Evolutionary conservation across 108 stramenopile genomes (phyloP).

Genomic region (Pseudonitzschia delicatissima): DNA sequence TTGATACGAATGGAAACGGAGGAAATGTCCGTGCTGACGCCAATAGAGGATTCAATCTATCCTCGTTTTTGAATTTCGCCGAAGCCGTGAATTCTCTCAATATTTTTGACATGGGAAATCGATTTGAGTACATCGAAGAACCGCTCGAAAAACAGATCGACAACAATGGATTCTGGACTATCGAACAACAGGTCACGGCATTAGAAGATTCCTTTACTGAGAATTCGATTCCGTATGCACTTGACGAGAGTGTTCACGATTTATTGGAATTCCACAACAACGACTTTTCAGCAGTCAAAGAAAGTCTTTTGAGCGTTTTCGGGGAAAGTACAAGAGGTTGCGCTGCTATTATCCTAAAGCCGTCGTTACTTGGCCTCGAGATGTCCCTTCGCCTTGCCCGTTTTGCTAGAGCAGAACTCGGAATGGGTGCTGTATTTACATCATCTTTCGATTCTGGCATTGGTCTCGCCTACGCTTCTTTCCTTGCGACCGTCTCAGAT

Average conservation of each 20-base stretch:
- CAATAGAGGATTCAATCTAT: conserved; percentile 67
- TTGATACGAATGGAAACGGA: background rate
- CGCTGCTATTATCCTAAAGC: conserved; percentile 81
- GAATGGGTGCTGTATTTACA: conserved; percentile 68
- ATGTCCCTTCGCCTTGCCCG: conserved; percentile 63
- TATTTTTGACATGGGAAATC: background rate
- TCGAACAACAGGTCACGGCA: conserved; percentile 45
- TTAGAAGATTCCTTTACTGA: conserved; percentile 47
- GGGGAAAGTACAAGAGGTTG: conserved; percentile 40
- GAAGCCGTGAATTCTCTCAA: conserved; percentile 27
- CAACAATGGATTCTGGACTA: conserved; percentile 34
- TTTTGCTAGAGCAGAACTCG: conserved; percentile 58
- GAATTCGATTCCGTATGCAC: conserved; percentile 56
- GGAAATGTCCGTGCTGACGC: conserved; percentile 63
- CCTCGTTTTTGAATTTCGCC: conserved; percentile 42
- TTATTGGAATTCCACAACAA: conserved; percentile 43
- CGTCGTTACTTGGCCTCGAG: conserved; percentile 78
- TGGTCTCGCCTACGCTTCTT: conserved; percentile 63
- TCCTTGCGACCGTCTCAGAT: conserved; percentile 67
- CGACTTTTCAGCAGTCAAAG: conserved; percentile 41
- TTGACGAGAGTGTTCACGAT: conserved; percentile 81
- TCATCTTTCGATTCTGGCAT: conserved; percentile 81
- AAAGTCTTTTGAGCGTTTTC: conserved; percentile 40
- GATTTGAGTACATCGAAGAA: conserved; percentile 80
- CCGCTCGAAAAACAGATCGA: conserved; percentile 45